Evolutionary conservation across 495 filamentous ascomycete species (phyloP).

Genomic region (Niebla homalea): DNA sequence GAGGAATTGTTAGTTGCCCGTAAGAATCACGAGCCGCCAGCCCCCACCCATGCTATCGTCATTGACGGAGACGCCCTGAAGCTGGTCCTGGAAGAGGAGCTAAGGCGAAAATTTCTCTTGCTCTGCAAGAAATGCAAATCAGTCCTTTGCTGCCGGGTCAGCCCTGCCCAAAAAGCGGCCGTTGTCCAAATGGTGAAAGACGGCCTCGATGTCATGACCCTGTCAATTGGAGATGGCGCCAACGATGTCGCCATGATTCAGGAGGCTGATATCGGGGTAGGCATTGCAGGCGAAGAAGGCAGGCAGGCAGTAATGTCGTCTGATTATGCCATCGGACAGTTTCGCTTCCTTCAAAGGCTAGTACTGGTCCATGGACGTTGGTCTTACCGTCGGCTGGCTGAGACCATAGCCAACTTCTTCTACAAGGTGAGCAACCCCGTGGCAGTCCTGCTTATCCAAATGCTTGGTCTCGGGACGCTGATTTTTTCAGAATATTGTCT

Average conservation of each 20-base stretch:
- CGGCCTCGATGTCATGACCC: slow-evolving; percentile 90
- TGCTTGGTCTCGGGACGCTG: slow-evolving; percentile 2
- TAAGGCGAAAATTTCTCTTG: slow-evolving; percentile 85
- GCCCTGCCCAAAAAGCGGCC: slow-evolving; percentile 92
- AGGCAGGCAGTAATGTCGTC: slow-evolving; percentile 97
- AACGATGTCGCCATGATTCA: slow-evolving; percentile 99
- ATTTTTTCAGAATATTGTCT: slow-evolving; percentile 71
- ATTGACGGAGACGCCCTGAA: slow-evolving; percentile 94
- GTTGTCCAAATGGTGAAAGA: slow-evolving; percentile 91
- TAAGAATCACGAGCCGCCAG: slow-evolving; percentile 69
- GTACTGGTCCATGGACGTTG: slow-evolving; percentile 93
- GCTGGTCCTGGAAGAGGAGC: slow-evolving; percentile 65
- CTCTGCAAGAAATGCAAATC: slow-evolving; percentile 96
- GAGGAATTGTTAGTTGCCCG: slow-evolving; percentile 71
- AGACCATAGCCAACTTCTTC: slow-evolving; percentile 98
- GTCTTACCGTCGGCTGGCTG: slow-evolving; percentile 85
- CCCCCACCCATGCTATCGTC: slow-evolving; percentile 85
- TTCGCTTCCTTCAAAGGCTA: slow-evolving; percentile 82
- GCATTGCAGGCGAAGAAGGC: slow-evolving; percentile 95
- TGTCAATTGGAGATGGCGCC: slow-evolving; percentile 93
- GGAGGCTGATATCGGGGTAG: slow-evolving; percentile 94
- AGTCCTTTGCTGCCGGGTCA: slow-evolving; percentile 95
- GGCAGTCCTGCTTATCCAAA: background rate
- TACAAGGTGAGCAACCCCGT: slow-evolving; percentile 56
- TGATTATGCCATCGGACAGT: slow-evolving; percentile 97